phyloP scores from a whole-genome alignment of 306 rosid genomes.

The Rosa rugosa region DNA sequence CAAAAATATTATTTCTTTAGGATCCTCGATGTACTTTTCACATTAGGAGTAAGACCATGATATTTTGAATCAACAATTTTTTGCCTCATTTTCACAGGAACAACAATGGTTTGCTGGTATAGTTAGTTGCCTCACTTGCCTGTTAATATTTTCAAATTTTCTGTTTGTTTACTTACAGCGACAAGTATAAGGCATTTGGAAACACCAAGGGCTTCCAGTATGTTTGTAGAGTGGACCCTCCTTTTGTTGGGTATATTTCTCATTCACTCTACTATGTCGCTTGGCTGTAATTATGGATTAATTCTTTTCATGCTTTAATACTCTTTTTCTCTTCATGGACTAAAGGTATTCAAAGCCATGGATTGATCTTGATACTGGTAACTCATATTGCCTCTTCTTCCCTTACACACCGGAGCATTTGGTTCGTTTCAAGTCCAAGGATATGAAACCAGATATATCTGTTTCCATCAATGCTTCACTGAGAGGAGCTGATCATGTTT shows the following conservation, averaged over 20 bases:
- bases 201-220: constrained; percentile 43
- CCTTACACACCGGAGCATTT: constrained; percentile 91
- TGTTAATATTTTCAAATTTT: constrained; percentile 15
- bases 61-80: not conserved
- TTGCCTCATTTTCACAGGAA: not conserved
- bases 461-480: constrained; percentile 62
- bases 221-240: constrained; percentile 83
- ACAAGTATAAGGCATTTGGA: constrained; percentile 44
- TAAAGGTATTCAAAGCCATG: constrained; percentile 84
- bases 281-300: constrained; percentile 15
- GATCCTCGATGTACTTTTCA: not conserved
- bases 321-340: constrained; percentile 26
- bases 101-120: not conserved
- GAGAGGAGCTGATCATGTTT: constrained; percentile 55
- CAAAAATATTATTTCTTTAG: not conserved
- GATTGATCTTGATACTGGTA: constrained; percentile 71
- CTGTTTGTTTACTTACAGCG: constrained; percentile 26
- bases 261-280: constrained; percentile 11
- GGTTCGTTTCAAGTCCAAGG: constrained; percentile 64
- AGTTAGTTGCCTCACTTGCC: not conserved
- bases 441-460: constrained; percentile 65
- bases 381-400: constrained; percentile 79
- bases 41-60: not conserved
- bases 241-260: constrained; percentile 75
- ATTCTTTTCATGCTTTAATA: constrained; percentile 17